Evolutionary conservation across 2,329 filamentous ascomycete genomes (phyloP).

Genomic region (Claviceps arundinis): DNA sequence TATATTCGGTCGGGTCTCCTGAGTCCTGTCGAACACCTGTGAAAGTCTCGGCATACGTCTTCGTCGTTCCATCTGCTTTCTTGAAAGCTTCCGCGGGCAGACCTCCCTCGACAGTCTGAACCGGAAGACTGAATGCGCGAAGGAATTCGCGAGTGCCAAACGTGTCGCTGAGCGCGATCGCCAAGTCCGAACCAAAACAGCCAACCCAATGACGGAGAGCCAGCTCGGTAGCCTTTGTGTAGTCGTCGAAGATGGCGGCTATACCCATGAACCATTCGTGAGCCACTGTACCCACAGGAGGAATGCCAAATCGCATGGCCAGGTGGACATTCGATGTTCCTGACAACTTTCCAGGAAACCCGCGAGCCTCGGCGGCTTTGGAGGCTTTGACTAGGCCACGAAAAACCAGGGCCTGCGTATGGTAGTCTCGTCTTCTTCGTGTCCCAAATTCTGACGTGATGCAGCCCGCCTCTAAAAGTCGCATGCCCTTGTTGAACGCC

Average conservation of each 20-base stretch:
- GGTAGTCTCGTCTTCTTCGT: slow-evolving; percentile 77
- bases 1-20: slow-evolving; percentile 69
- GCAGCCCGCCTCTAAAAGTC: slow-evolving; percentile 69
- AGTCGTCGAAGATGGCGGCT: slow-evolving; percentile 79
- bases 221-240: slow-evolving; percentile 69
- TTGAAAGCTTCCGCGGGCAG: slow-evolving; percentile 28
- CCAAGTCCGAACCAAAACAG: slow-evolving; percentile 75
- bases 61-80: slow-evolving; percentile 26
- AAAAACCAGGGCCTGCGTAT: slow-evolving; percentile 87
- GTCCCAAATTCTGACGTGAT: slow-evolving; percentile 91
- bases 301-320: slow-evolving; percentile 79
- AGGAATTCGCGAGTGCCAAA: slow-evolving; percentile 89
- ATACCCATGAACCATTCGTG: slow-evolving; percentile 99
- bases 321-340: slow-evolving; percentile 96
- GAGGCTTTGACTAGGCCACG: slow-evolving; percentile 70
- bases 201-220: slow-evolving; percentile 81
- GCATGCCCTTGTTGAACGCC: slow-evolving; percentile 68
- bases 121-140: slow-evolving; percentile 61
- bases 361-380: slow-evolving; percentile 51
- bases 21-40: slow-evolving; percentile 81
- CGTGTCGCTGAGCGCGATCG: slow-evolving; percentile 88
- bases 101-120: slow-evolving; percentile 31
- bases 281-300: slow-evolving; percentile 75
- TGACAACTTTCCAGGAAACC: slow-evolving; percentile 58
- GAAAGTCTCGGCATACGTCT: slow-evolving; percentile 71